These are phyloP conservation scores for Ostreobium quekettii DNA, from an alignment of 139 green algal genomes.

Conservation along the genomic window DNA sequence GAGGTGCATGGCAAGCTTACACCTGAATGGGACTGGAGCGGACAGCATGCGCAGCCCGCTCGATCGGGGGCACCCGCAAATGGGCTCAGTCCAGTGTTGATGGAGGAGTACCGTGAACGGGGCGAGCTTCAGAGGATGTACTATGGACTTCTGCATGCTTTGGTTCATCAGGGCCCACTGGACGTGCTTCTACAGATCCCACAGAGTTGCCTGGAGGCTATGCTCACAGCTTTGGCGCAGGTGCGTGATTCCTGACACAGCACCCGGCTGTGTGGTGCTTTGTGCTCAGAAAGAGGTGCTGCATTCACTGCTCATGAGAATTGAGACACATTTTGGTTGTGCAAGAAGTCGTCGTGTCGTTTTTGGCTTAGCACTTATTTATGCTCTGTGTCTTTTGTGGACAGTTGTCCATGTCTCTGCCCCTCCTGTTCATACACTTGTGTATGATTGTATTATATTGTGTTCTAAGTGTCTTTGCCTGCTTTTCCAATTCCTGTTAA, in stretches of 20 bases:
- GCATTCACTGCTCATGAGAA: too few species aligned
- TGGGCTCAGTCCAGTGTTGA: constrained; percentile 20
- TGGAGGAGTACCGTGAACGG: constrained; percentile 63
- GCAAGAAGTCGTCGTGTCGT: too few species aligned
- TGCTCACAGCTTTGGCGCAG: not conserved
- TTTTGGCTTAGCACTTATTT: too few species aligned
- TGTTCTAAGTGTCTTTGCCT: too few species aligned
- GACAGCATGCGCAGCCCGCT: constrained; percentile 28
- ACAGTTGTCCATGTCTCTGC: too few species aligned
- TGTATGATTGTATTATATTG: too few species aligned
- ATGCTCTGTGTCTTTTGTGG: too few species aligned
- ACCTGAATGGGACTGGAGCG: constrained; percentile 71
- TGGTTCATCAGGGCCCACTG: constrained; percentile 20
- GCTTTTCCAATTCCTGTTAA: too few species aligned
- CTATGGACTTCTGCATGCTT: constrained; percentile 55
- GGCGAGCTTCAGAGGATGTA: constrained; percentile 65
- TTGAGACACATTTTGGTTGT: too few species aligned
- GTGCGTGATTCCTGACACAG: not conserved
- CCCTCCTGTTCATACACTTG: too few species aligned
- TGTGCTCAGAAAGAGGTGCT: too few species aligned
- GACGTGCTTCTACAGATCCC: constrained; percentile 4
- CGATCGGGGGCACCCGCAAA: not conserved
- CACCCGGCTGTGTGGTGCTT: too few species aligned
- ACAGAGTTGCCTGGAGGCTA: not conserved
- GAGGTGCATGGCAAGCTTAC: constrained; percentile 38